These are phyloP conservation scores for Fonsecaea nubica DNA, from an alignment of 2,329 filamentous ascomycete species.

Conservation along the genomic window DNA sequence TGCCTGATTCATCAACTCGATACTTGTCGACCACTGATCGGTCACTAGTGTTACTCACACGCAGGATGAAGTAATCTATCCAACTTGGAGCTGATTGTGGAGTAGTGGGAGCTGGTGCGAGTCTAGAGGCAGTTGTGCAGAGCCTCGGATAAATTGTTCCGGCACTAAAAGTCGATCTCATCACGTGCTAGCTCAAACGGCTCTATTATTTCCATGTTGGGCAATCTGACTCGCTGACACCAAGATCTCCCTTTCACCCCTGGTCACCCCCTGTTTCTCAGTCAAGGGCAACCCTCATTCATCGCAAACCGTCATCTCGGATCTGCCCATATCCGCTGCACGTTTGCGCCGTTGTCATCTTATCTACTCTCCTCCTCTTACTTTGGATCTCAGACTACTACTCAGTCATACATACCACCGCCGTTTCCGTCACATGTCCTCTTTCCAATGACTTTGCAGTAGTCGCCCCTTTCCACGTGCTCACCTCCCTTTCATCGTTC, in stretches of 20 bases:
- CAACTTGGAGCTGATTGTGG: neutral
- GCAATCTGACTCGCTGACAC: neutral
- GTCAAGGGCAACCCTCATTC: neutral
- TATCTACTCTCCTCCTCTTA: neutral
- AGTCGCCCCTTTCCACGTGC: neutral
- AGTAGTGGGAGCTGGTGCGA: neutral
- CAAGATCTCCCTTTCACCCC: slow-evolving; percentile 3
- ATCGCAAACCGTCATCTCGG: neutral
- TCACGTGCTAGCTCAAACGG: neutral
- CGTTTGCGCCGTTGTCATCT: neutral
- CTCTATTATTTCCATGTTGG: neutral
- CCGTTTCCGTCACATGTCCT: slow-evolving; percentile 1
- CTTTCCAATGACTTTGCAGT: slow-evolving; percentile 9
- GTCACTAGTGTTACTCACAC: neutral
- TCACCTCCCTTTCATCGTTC: slow-evolving; percentile 25
- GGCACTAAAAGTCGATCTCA: neutral
- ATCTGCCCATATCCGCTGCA: neutral
- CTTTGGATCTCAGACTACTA: slow-evolving; percentile 5
- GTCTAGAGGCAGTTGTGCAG: neutral
- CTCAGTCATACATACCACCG: slow-evolving; percentile 4
- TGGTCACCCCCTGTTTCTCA: slow-evolving; percentile 1
- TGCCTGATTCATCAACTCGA: slow-evolving; percentile 12
- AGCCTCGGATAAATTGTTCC: slow-evolving; percentile 8
- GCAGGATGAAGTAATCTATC: neutral
- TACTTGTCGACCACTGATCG: neutral